Conservation (phyloP, 192 early-diverging fungal genomes). For the Umbelopsis vinacea region DNA sequence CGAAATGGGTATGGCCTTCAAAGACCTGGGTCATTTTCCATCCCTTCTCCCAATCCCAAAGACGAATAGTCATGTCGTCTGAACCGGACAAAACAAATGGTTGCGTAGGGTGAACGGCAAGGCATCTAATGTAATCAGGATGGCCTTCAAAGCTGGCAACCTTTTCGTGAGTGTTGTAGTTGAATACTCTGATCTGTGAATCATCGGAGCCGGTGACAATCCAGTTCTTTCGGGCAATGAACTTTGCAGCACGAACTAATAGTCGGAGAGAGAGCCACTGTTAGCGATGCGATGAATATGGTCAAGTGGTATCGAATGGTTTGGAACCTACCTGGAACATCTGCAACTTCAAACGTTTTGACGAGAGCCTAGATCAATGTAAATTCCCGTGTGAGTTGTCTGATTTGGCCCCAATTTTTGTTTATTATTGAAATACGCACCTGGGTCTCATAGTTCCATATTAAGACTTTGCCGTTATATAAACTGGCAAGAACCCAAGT, state of each 20-base stretch:
- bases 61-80: slow-evolving; percentile 96
- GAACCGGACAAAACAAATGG: slow-evolving; percentile 92
- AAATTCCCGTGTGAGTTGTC: neutral
- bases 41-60: slow-evolving; percentile 99
- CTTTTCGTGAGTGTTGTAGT: slow-evolving; percentile 99
- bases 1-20: slow-evolving; percentile 97
- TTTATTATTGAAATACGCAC: slow-evolving; percentile 37
- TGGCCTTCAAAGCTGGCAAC: slow-evolving; percentile 96
- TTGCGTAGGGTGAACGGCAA: slow-evolving; percentile 97
- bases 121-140: slow-evolving; percentile 93
- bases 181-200: slow-evolving; percentile 96
- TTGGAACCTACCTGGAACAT: slow-evolving; percentile 74
- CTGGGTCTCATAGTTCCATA: slow-evolving; percentile 99
- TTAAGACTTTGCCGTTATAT: slow-evolving; percentile 93
- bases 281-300: neutral
- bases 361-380: slow-evolving; percentile 71
- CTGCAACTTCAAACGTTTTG: slow-evolving; percentile 96
- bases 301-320: neutral
- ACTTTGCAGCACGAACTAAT: slow-evolving; percentile 96
- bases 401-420: no score
- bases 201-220: slow-evolving; percentile 96
- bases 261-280: neutral
- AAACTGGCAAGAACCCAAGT: slow-evolving; percentile 97
- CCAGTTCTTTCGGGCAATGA: slow-evolving; percentile 97
- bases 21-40: slow-evolving; percentile 96